Evolutionary conservation across 441 rosid species (phyloP).

Genomic region (Erysimum pusillum): DNA sequence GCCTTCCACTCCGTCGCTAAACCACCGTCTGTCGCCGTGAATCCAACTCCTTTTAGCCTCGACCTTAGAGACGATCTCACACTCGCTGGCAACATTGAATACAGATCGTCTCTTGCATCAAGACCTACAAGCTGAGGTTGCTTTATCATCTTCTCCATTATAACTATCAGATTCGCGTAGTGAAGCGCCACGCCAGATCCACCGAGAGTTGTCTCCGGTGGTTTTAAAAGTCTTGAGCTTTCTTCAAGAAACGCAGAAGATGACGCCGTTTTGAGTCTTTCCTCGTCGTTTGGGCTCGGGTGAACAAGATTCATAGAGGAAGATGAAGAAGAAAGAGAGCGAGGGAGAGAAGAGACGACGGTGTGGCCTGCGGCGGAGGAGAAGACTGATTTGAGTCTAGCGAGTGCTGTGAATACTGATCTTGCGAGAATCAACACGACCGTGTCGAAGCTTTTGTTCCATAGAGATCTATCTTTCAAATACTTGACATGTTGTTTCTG

Average conservation of each 20-base stretch:
- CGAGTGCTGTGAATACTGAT: conserved; percentile 74
- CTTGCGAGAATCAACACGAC: conserved; percentile 64
- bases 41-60: conserved; percentile 78
- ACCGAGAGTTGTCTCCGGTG: conserved; percentile 79
- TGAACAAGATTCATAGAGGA: conserved; percentile 81
- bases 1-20: conserved; percentile 88
- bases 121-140: conserved; percentile 91
- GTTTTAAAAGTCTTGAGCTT: conserved; percentile 69
- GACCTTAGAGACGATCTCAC: conserved; percentile 68
- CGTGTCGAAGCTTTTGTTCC: conserved; percentile 83
- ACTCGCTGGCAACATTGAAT: conserved; percentile 81
- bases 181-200: conserved; percentile 82
- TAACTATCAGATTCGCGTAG: conserved; percentile 82
- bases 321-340: conserved; percentile 87
- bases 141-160: conserved; percentile 92
- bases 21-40: conserved; percentile 71
- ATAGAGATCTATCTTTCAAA: conserved; percentile 79
- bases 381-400: conserved; percentile 77
- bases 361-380: conserved; percentile 49
- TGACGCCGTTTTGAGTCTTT: conserved; percentile 34
- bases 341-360: conserved; percentile 60
- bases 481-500: conserved; percentile 83
- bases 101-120: conserved; percentile 90
- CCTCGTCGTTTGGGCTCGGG: conserved; percentile 53
- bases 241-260: conserved; percentile 66